Conservation (phyloP, 345 rosid genomes). For the Melastoma malabathricum region DNA sequence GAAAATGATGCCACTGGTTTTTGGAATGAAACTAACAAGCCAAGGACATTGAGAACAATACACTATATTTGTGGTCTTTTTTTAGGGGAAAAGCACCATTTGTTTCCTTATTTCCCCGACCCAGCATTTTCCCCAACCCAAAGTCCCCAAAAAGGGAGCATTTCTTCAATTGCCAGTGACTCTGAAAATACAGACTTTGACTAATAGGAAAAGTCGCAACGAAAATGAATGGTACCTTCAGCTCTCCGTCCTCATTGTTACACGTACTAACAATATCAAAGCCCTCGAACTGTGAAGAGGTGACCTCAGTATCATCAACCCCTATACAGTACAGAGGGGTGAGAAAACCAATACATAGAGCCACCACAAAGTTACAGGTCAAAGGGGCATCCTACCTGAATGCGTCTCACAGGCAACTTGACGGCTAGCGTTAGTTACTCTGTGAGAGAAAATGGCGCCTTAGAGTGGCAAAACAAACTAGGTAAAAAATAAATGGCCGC, state of each 20-base stretch:
- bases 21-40: not conserved
- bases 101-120: too few relatives aligned
- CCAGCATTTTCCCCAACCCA: not conserved
- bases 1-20: not conserved
- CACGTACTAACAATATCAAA: constrained; percentile 20
- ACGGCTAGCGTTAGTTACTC: too few relatives aligned
- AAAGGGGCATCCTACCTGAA: too few relatives aligned
- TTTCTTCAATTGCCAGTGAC: not conserved
- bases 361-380: not conserved
- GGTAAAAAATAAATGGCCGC: too few relatives aligned
- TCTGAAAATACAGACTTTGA: constrained; percentile 1
- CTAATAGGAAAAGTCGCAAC: not conserved
- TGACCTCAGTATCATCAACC: constrained; percentile 25
- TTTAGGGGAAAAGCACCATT: too few relatives aligned
- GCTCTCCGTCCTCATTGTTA: constrained; percentile 14
- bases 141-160: not conserved
- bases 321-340: constrained; percentile 12
- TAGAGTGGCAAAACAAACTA: too few relatives aligned
- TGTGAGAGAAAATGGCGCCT: too few relatives aligned
- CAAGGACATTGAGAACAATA: too few relatives aligned
- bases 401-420: too few relatives aligned
- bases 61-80: too few relatives aligned
- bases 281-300: constrained; percentile 37
- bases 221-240: constrained; percentile 25
- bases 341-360: constrained; percentile 1